Evolutionary conservation across 148 eudicot species (phyloP).

Genomic region (Spergularia marina): DNA sequence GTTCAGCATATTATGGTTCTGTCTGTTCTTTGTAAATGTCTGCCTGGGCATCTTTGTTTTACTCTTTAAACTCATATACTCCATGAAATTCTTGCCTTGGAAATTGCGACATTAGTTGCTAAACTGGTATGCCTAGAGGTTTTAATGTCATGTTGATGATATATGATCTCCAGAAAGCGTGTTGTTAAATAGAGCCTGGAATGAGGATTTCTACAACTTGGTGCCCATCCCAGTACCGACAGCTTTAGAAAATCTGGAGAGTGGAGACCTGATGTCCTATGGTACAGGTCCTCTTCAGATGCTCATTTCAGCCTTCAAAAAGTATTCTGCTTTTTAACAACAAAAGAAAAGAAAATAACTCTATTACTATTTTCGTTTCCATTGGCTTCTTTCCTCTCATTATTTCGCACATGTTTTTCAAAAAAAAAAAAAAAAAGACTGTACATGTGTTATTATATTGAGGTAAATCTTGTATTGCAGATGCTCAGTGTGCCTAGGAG

Average conservation of each 20-base stretch:
- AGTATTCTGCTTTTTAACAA: neutral
- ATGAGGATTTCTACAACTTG: neutral
- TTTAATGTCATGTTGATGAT: neutral
- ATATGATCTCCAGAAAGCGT: neutral
- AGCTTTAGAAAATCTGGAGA: neutral
- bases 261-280: neutral
- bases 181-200: neutral
- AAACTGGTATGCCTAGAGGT: neutral
- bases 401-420: too few species aligned
- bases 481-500: constrained; percentile 33
- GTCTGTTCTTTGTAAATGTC: neutral
- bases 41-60: neutral
- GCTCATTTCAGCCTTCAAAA: neutral
- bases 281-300: neutral
- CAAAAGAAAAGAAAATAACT: neutral
- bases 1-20: neutral
- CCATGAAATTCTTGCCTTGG: neutral
- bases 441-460: neutral
- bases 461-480: constrained; percentile 6
- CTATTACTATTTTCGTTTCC: neutral
- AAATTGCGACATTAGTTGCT: neutral
- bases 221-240: neutral
- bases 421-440: too few species aligned
- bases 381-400: neutral
- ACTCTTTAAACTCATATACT: neutral